Evolutionary conservation across 2,329 filamentous ascomycete species (phyloP), one percentile per base, ranked within the genome.

Genomic region (Triangularia setosa): DNA sequence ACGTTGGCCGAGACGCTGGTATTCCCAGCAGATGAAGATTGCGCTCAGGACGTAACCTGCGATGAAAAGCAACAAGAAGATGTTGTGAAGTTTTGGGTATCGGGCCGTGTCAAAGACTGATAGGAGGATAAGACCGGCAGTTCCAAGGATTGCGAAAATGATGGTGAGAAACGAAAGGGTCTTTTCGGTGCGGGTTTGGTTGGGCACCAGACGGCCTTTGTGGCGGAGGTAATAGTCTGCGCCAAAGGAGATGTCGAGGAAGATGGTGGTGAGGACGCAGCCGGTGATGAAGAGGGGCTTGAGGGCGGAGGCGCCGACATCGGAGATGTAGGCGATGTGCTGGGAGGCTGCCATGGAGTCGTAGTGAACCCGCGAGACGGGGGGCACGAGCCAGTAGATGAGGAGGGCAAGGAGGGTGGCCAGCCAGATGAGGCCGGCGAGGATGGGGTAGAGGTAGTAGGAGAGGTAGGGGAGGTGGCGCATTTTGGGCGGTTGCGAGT

Each of bases 11-110:
- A 98, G 83, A 2, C 91, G 88, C 72, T 95, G 90, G 76, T 96
- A 97, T 76, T 97, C 93, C 79, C 87, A 88, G 80, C 93, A 97
- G 69, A 94, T 90, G 77, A 93, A 94, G 70, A 97, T 84, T 63
- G 94, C 93, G 4, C 89, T 92, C 62, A 97, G 74, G 61, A 97
- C 80, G 75, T 96, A 98, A 33, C 92, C 95, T 14, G 77, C 87
- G 74, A 97, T 92, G 76, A 99, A 99, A 60, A 97, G 77, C 0
- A 85, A 77, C 35, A 99, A 79, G 77, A 96, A 96, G 1, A 87
- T 80, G 72, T 92, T 82, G 75, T 99, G 95, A 64, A 90, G 74
- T 1, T 70, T 76, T 1, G 82, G 81, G 74, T 97, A 86, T 62
- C 81, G 79, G n/a, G 83, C 77, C 0, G 92, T 95, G 76, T 98